Percentiles rank a stretch among this genome's conserved stretches.
Evolutionary conservation across 805 yeast genomes (phyloP).

Genomic region (Deakozyma indianensis): DNA sequence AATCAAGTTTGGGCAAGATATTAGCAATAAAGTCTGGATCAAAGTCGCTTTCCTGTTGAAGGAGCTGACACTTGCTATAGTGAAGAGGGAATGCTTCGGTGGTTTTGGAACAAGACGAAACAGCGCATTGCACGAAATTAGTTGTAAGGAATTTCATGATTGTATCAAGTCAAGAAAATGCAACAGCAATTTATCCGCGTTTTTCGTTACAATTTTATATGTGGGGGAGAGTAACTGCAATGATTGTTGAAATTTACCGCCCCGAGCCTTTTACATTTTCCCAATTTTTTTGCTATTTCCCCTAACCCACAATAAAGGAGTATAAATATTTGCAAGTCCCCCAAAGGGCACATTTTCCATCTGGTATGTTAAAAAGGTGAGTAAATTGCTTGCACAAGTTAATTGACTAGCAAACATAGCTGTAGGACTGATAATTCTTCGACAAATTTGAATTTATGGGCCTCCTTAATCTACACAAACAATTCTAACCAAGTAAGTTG

Average conservation of each 20-base stretch:
- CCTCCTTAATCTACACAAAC: too few relatives aligned
- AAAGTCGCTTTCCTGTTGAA: conserved; percentile 64
- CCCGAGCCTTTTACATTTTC: background rate
- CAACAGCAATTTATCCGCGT: too few relatives aligned
- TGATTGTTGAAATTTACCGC: background rate
- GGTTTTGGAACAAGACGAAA: conserved; percentile 61
- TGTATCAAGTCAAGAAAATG: background rate
- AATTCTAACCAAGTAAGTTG: too few relatives aligned
- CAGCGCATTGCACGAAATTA: conserved; percentile 89
- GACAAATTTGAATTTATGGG: too few relatives aligned
- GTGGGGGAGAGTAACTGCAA: background rate
- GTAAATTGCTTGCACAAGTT: too few relatives aligned
- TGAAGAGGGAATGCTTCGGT: conserved; percentile 69
- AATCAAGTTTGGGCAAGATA: conserved; percentile 69
- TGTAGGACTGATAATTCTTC: too few relatives aligned
- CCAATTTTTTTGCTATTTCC: background rate
- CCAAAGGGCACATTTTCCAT: too few relatives aligned
- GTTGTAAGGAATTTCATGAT: conserved; percentile 88
- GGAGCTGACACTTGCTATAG: conserved; percentile 54
- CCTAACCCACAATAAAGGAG: background rate
- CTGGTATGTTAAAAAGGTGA: too few relatives aligned
- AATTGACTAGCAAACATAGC: too few relatives aligned
- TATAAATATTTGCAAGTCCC: too few relatives aligned
- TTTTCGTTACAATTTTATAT: too few relatives aligned
- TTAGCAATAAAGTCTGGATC: conserved; percentile 66